A percentile compares a stretch with the other conserved stretches of the same genome.
phyloP scores from a whole-genome alignment of 352 stramenopile genomes.

The Thalassiosira hispida region DNA sequence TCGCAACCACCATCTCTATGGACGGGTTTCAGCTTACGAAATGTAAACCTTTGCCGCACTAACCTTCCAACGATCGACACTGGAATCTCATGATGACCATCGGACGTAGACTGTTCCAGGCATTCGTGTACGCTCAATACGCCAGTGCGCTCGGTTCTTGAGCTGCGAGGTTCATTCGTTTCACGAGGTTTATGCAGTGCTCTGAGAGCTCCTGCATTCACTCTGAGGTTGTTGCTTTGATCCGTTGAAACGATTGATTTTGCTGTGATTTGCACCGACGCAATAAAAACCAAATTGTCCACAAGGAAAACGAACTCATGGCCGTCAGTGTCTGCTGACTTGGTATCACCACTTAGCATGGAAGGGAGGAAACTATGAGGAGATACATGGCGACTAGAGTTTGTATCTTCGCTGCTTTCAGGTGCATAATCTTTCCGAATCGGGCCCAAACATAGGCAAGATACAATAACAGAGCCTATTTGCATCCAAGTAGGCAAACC shows the following conservation, averaged over 20 bases:
- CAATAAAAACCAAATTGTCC: constrained; percentile 41
- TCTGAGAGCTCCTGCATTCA: not conserved
- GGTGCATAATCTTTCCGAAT: constrained; percentile 5
- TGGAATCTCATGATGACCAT: not conserved
- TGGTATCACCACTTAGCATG: not conserved
- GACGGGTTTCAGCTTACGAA: constrained; percentile 41
- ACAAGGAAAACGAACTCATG: constrained; percentile 49
- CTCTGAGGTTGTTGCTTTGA: constrained; percentile 10
- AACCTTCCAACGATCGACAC: constrained; percentile 41
- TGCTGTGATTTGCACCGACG: constrained; percentile 38
- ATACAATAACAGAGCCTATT: constrained; percentile 58
- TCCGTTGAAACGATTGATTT: constrained; percentile 30
- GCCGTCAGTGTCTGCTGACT: constrained; percentile 11
- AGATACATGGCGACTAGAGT: not conserved
- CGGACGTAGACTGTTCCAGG: constrained; percentile 34
- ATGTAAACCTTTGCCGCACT: constrained; percentile 47
- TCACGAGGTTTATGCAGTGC: constrained; percentile 18
- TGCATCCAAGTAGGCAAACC: constrained; percentile 41
- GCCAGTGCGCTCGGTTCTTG: not conserved
- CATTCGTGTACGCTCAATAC: constrained; percentile 40
- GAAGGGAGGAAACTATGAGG: constrained; percentile 42
- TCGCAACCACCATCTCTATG: constrained; percentile 1
- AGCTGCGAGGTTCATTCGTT: constrained; percentile 5
- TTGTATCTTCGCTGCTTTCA: constrained; percentile 6
- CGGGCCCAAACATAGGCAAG: constrained; percentile 64